phyloP scores from a whole-genome alignment of 805 yeast genomes.

The Metschnikowia lachancei region DNA sequence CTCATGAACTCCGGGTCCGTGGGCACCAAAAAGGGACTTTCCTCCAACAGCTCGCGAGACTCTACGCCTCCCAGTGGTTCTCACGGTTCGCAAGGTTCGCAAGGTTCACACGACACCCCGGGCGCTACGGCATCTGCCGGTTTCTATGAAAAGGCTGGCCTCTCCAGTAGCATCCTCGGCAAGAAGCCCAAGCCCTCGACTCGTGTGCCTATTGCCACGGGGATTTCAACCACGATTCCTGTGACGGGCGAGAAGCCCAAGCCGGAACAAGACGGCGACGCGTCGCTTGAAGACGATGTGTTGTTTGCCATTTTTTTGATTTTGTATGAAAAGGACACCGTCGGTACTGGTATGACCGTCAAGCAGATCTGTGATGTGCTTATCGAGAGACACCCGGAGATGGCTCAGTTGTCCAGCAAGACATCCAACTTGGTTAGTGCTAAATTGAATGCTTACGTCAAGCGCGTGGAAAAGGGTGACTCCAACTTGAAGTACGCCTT shows the following conservation, averaged over 20 bases:
- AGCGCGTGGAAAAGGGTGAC: constrained; percentile 82
- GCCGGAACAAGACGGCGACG: constrained; percentile 61
- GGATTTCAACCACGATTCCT: constrained; percentile 76
- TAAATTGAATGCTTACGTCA: constrained; percentile 79
- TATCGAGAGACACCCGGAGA: constrained; percentile 73
- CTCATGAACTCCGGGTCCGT: constrained; percentile 32
- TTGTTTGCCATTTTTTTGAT: constrained; percentile 72
- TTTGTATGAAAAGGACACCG: constrained; percentile 63
- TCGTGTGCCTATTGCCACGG: constrained; percentile 60
- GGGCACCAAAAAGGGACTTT: constrained; percentile 15
- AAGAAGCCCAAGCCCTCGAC: constrained; percentile 36
- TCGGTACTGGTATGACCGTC: constrained; percentile 82
- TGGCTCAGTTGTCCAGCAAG: constrained; percentile 77
- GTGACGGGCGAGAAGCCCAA: constrained; percentile 68
- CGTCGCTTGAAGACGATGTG: constrained; percentile 71
- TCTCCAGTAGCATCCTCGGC: constrained; percentile 14
- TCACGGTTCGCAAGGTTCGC: not conserved
- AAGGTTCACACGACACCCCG: not conserved
- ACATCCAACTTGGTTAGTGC: constrained; percentile 81
- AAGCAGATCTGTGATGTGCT: constrained; percentile 80
- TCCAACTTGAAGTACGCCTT: constrained; percentile 66
- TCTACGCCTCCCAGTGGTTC: constrained; percentile 28
- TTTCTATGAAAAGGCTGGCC: constrained; percentile 4
- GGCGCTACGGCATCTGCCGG: not conserved
- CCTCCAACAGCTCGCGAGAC: constrained; percentile 32